Evolutionary conservation across 306 rosid genomes (phyloP).

Genomic region (Vigna radiata): DNA sequence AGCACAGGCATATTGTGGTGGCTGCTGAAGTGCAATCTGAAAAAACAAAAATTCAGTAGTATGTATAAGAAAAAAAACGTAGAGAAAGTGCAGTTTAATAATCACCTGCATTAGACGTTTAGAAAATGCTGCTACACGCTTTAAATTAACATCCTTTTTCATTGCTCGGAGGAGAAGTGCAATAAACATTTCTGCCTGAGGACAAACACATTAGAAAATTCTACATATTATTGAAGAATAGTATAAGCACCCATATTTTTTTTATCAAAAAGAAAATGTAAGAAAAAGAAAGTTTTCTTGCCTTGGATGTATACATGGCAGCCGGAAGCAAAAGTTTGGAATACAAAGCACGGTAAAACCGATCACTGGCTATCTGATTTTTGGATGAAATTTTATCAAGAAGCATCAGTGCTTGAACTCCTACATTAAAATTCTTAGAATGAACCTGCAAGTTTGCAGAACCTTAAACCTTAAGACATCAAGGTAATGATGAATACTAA

Average conservation of each 20-base stretch:
- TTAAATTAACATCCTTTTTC: constrained; percentile 88
- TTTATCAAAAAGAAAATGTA: not conserved
- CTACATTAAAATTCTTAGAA: constrained; percentile 89
- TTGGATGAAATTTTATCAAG: constrained; percentile 94
- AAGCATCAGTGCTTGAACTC: constrained; percentile 95
- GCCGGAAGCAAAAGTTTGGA: constrained; percentile 89
- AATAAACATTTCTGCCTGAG: constrained; percentile 92
- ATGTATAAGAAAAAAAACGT: not conserved
- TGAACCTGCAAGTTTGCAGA: constrained; percentile 74
- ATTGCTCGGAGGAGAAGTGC: constrained; percentile 91
- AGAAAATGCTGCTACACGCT: constrained; percentile 89
- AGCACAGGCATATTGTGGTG: constrained; percentile 95
- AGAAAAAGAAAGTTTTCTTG: constrained; percentile 25
- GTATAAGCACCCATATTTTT: not conserved
- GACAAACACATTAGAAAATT: constrained; percentile 22
- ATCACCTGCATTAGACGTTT: constrained; percentile 87
- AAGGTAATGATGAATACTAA: not conserved
- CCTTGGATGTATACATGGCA: constrained; percentile 94
- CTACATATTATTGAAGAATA: not conserved
- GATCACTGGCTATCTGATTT: constrained; percentile 89
- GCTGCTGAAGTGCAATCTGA: constrained; percentile 97
- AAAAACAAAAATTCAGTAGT: constrained; percentile 19
- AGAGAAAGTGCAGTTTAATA: constrained; percentile 25
- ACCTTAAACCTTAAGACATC: constrained; percentile 36
- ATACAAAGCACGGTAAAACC: constrained; percentile 92